Evolutionary conservation across 164 flowering plant species (phyloP), one percentile per base, ranked within the genome.

Genomic region (Annona squamosa): DNA sequence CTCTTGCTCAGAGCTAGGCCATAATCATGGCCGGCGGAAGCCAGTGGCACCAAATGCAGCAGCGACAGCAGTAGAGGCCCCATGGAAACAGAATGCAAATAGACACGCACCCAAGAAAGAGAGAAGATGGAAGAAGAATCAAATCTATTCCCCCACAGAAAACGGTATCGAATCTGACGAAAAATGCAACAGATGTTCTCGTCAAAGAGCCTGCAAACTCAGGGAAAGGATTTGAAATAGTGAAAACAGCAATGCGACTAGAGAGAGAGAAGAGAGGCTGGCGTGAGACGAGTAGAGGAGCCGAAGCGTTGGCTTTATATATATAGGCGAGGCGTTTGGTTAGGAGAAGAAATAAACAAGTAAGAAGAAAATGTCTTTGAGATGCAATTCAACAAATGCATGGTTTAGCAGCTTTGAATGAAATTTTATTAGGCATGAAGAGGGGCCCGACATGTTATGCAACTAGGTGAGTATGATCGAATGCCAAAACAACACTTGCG

Each of bases 1-100:
- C 95, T 84, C 81, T 96, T 93, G 52, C 80, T 87, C 66, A 96
- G 75, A 70, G 99, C 99, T 65, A 86, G 82, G 37, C 86, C 88
- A 68, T 93, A 93, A 76, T 92, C 91, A 82, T 94, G 97, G 57
- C 90, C 90, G 37, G 86, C 91, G n/a, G 77, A 59, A 74, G 85
- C 90, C 45, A 76, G 56, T n/a, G 92, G 87, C 17, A 81, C 16
- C 16, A 81, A 76, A 9, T 87, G 57, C n/a, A 87, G 81, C 45
- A 83, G 18, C 46, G 59, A 74, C 65, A 61, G 74, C 73, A 84
- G 63, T 71, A 86, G 77, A 73, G 83, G 57, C 78, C 73, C 81
- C 80, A 85, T 69, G 4, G 64, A 77, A 79, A 67, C 71, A 73
- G 76, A 80, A 47, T 70, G 79, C 77, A 70, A 44, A 65, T 76